phyloP scores from a whole-genome alignment of 371 early-diverging fungal genomes.

The Actinomortierella ambigua region DNA sequence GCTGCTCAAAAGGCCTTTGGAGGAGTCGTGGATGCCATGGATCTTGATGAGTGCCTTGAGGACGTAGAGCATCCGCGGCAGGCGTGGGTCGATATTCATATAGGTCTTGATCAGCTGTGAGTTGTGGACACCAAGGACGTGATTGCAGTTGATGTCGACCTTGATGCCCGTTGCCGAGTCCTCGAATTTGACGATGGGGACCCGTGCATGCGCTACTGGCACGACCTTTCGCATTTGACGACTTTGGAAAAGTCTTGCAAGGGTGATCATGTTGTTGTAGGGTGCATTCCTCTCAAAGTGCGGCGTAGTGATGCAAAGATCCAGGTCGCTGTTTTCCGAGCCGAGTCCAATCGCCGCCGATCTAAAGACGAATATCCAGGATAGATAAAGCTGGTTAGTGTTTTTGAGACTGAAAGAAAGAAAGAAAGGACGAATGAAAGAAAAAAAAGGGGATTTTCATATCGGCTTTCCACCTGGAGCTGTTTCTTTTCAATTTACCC shows the following conservation, averaged over 20 bases:
- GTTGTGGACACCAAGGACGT: conserved; percentile 74
- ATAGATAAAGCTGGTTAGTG: neutral
- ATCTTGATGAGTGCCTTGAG: conserved; percentile 56
- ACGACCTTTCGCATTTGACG: conserved; percentile 25
- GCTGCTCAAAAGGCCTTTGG: conserved; percentile 28
- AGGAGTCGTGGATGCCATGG: conserved; percentile 38
- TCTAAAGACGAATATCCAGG: conserved; percentile 1
- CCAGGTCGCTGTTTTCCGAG: conserved; percentile 30
- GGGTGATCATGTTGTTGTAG: conserved; percentile 19
- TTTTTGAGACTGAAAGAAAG: neutral
- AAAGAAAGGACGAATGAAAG: neutral
- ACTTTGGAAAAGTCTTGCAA: conserved; percentile 11
- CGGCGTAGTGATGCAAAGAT: conserved; percentile 33
- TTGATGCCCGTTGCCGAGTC: conserved; percentile 25
- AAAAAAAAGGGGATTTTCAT: neutral
- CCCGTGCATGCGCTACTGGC: conserved; percentile 23
- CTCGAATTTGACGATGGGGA: conserved; percentile 43
- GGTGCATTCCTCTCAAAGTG: conserved; percentile 6
- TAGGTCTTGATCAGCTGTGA: conserved; percentile 75
- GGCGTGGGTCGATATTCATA: conserved; percentile 75
- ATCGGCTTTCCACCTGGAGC: no score
- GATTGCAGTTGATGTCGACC: conserved; percentile 79
- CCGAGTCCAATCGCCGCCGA: conserved; percentile 40
- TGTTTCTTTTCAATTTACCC: conserved; percentile 14
- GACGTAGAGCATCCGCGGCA: conserved; percentile 68